phyloP scores from a whole-genome alignment of 306 rosid genomes.

The Luffa acutangula region DNA sequence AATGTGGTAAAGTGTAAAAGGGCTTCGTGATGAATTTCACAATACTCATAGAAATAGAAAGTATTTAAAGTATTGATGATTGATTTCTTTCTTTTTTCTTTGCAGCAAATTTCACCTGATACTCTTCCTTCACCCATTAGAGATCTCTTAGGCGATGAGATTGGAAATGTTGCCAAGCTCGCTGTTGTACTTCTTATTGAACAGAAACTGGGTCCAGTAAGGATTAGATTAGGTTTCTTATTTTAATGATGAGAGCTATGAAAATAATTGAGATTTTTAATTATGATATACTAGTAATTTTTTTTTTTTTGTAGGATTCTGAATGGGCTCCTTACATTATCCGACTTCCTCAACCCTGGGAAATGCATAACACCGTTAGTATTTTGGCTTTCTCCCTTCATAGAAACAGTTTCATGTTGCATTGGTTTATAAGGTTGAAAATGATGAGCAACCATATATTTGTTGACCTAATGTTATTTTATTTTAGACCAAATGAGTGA shows the following conservation, averaged over 20 bases:
- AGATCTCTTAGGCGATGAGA: constrained; percentile 24
- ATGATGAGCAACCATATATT: not conserved
- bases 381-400: not conserved
- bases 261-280: not conserved
- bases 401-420: not conserved
- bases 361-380: constrained; percentile 62
- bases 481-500: not conserved
- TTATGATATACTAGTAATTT: not conserved
- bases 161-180: constrained; percentile 49
- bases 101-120: constrained; percentile 64
- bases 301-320: constrained; percentile 32
- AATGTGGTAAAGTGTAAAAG: constrained; percentile 30
- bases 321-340: constrained; percentile 60
- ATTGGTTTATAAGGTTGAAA: not conserved
- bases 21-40: not conserved
- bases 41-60: not conserved
- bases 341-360: constrained; percentile 37
- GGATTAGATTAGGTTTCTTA: not conserved
- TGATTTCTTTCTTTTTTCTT: constrained; percentile 6
- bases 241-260: not conserved
- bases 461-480: not conserved
- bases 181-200: constrained; percentile 46
- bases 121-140: constrained; percentile 41
- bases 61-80: not conserved
- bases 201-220: constrained; percentile 46